Evolutionary conservation across 2,329 filamentous ascomycete genomes (phyloP), one percentile per base, ranked within the genome.

Genomic region (Epichloe bromicola): DNA sequence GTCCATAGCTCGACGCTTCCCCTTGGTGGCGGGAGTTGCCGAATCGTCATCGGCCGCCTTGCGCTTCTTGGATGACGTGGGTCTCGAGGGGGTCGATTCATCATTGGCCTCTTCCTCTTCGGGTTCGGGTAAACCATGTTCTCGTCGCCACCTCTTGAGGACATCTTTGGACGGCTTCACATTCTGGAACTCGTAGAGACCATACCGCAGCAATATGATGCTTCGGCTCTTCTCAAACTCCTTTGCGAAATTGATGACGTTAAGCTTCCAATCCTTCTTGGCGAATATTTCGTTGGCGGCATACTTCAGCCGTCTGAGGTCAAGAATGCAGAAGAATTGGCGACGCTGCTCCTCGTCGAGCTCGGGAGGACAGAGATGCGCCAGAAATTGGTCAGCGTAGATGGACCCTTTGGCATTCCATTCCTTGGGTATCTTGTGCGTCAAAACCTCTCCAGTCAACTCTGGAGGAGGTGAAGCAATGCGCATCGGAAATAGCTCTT

Each of bases 221-320:
- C 76, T 78, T 46, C 78, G 71, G 59, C 77, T 81, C 68, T 82
- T 82, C 61, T 82, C 78, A 54, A 79, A 82, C 61, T 81, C 78
- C 61, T 80, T 82, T 39, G 78, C 77, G 52, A 82, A 82, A 61
- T 80, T 81, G 55, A 76, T 62, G 17, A 81, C 73, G 55, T 82
- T 82, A 49, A 82, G 63, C 63, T 78, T 79, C 78, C 78, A 82
- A 56, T 79, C 77, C 61, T 81, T 81, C 60, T 73, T 76, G 17
- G 66, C 60, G 53, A 81, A 82, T 15, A 82, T 78, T 57, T 81
- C 78, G 57, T 80, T 73, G 30, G 78, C 78, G 5, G 77, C 74
- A 58, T 80, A 79, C 64, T 82, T 82, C 44, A 82, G 69, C 55
- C 78, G 73, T 53, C 78, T 75, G 52, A 82, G 67, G 59, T 82